phyloP scores from a whole-genome alignment of 768 basidiomycete species.

The Tulasnella sp. region DNA sequence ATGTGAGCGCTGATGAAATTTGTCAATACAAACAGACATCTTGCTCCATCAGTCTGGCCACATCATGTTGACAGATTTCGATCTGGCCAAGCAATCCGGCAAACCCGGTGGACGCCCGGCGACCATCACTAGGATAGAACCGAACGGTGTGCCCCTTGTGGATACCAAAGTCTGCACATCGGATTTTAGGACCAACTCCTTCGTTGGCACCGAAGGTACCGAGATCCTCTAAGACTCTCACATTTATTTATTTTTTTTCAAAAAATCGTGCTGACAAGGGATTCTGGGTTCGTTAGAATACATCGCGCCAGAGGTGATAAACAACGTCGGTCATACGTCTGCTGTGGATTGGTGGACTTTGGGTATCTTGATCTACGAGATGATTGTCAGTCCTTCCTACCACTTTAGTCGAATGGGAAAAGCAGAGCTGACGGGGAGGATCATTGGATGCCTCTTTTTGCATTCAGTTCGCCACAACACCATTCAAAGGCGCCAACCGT shows the following conservation, averaged over 20 bases:
- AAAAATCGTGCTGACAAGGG: not conserved
- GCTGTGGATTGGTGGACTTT: slow-evolving; percentile 99
- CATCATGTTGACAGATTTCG: slow-evolving; percentile 99
- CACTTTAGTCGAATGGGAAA: slow-evolving; percentile 11
- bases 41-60: slow-evolving; percentile 95
- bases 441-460: slow-evolving; percentile 20
- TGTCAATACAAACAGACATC: slow-evolving; percentile 59
- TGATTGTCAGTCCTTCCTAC: slow-evolving; percentile 60
- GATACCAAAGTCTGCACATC: slow-evolving; percentile 97
- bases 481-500: slow-evolving; percentile 93
- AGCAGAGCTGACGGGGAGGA: slow-evolving; percentile 11
- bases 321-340: slow-evolving; percentile 90
- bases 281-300: slow-evolving; percentile 54
- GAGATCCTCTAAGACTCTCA: slow-evolving; percentile 21
- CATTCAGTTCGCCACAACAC: slow-evolving; percentile 87
- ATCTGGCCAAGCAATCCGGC: slow-evolving; percentile 90
- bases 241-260: not conserved
- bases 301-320: slow-evolving; percentile 98
- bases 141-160: slow-evolving; percentile 87
- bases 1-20: no score
- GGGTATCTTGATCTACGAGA: slow-evolving; percentile 96
- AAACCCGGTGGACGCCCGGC: slow-evolving; percentile 79
- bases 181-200: slow-evolving; percentile 96
- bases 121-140: slow-evolving; percentile 72
- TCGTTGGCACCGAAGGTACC: slow-evolving; percentile 95